Percentiles rank a stretch among this genome's conserved stretches.
phyloP scores from a whole-genome alignment of 2,329 filamentous ascomycete species.

The Aspergillus ustus region DNA sequence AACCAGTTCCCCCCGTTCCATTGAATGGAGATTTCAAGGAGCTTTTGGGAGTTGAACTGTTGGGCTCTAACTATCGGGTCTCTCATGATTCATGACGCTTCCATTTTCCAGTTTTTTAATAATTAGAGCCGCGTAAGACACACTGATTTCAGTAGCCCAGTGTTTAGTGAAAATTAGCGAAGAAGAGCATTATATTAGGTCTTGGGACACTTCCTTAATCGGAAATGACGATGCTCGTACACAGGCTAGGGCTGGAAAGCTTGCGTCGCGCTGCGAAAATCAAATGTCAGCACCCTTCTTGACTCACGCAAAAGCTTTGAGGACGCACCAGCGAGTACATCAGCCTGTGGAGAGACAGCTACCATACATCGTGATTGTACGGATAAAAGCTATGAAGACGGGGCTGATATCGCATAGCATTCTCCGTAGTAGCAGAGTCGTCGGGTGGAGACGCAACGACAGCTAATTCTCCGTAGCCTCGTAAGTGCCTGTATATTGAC shows the following conservation, averaged over 20 bases:
- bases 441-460: conserved; percentile 5
- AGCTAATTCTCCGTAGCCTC: conserved; percentile 1
- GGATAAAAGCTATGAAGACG: background rate
- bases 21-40: background rate
- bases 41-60: background rate
- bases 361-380: background rate
- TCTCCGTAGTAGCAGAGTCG: no score
- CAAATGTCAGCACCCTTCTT: background rate
- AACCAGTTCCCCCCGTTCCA: background rate
- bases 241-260: conserved; percentile 4
- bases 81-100: conserved; percentile 16
- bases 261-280: conserved; percentile 2
- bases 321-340: conserved; percentile 16
- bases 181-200: background rate
- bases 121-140: conserved; percentile 31
- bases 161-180: conserved; percentile 9
- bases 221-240: conserved; percentile 4
- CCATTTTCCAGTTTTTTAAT: conserved; percentile 24
- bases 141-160: conserved; percentile 16
- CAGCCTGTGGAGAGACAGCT: conserved; percentile 17
- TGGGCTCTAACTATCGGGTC: conserved; percentile 14
- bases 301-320: background rate
- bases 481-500: background rate
- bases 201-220: background rate
- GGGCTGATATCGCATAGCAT: conserved; percentile 5